Evolutionary conservation across 768 basidiomycete genomes (phyloP).

Genomic region (Agaricus blazei): DNA sequence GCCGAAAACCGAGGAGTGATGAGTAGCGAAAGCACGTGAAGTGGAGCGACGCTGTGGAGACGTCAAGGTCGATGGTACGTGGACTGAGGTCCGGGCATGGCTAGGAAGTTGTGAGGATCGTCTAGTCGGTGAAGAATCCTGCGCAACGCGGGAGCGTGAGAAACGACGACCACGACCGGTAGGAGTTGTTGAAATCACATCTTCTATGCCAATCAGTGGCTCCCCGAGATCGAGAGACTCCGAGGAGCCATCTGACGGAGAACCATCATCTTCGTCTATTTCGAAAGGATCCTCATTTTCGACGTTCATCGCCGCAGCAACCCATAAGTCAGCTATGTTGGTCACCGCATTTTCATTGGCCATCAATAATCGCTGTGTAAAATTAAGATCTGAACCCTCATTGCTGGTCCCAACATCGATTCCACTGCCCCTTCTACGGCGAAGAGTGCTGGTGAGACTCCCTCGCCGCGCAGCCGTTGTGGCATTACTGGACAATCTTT

Average conservation of each 20-base stretch:
- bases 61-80: constrained; percentile 25
- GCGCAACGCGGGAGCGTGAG: constrained; percentile 2
- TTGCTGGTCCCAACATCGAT: constrained; percentile 34
- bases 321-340: constrained; percentile 95
- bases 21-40: constrained; percentile 12
- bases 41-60: constrained; percentile 16
- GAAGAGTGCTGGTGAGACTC: constrained; percentile 50
- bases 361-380: constrained; percentile 83
- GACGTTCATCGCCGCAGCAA: constrained; percentile 92
- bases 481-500: constrained; percentile 47
- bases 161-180: constrained; percentile 6
- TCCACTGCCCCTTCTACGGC: constrained; percentile 47
- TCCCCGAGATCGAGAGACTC: constrained; percentile 29
- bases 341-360: constrained; percentile 95
- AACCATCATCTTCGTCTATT: constrained; percentile 33
- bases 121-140: constrained; percentile 15
- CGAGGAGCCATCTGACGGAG: constrained; percentile 23
- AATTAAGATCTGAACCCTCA: constrained; percentile 59
- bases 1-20: constrained; percentile 14
- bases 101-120: constrained; percentile 24
- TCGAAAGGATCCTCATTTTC: constrained; percentile 85
- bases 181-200: background rate
- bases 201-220: constrained; percentile 11
- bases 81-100: constrained; percentile 19
- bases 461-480: constrained; percentile 40